A percentile compares a stretch with the other conserved stretches of the same genome.
Conservation (phyloP, 148 eudicot species). For the Persicaria maculosa region DNA sequence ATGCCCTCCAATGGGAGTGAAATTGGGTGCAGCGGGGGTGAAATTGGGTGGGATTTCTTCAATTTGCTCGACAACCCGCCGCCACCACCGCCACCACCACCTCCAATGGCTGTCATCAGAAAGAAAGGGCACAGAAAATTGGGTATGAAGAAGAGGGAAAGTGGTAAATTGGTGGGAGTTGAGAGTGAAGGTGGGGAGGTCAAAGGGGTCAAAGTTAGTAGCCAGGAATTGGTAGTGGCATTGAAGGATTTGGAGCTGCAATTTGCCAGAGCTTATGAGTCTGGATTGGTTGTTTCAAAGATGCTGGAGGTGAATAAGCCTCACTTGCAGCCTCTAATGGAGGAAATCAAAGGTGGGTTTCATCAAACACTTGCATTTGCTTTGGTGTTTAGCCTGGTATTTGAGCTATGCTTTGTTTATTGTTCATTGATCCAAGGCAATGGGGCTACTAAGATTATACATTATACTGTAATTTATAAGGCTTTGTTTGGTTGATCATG, state of each 20-base stretch:
- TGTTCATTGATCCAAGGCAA: background rate
- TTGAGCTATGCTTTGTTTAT: background rate
- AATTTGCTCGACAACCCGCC: conserved; percentile 20
- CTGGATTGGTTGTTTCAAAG: conserved; percentile 35
- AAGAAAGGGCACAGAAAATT: background rate
- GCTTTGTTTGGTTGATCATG: too few relatives aligned
- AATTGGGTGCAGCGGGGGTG: background rate
- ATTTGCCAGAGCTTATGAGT: conserved; percentile 35
- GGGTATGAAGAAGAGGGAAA: conserved; percentile 14
- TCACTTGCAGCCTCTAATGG: conserved; percentile 23
- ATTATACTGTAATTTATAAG: too few relatives aligned
- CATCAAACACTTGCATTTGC: background rate
- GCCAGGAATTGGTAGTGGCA: conserved; percentile 36
- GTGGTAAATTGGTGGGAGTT: background rate
- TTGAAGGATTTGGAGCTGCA: conserved; percentile 40
- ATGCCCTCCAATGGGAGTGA: conserved; percentile 10
- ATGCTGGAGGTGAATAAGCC: conserved; percentile 40
- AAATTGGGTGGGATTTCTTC: conserved; percentile 53
- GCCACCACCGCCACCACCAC: background rate
- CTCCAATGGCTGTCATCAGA: background rate
- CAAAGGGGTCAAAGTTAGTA: background rate
- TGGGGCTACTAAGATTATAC: background rate
- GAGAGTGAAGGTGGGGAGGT: conserved; percentile 17
- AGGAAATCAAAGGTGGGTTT: conserved; percentile 29
- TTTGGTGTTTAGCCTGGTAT: background rate